Conservation (phyloP, 768 basidiomycete genomes). For the Sporobolomyces roseus region DNA sequence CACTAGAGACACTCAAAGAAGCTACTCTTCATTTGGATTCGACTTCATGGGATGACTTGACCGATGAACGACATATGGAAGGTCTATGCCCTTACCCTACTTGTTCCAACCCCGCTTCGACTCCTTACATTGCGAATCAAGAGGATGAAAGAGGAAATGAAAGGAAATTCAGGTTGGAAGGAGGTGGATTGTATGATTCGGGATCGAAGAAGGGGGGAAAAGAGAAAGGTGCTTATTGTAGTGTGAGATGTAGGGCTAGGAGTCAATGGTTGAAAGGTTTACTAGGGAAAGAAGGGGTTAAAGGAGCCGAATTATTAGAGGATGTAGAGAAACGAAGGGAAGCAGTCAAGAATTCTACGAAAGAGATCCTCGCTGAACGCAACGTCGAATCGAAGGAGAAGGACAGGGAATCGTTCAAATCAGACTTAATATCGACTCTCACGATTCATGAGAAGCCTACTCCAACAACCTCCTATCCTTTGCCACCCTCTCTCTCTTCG, state of each 20-base stretch:
- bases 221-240: constrained; percentile 23
- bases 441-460: constrained; percentile 20
- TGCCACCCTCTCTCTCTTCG: not conserved
- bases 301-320: constrained; percentile 12
- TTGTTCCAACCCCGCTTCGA: constrained; percentile 7
- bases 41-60: constrained; percentile 13
- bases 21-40: constrained; percentile 4
- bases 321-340: constrained; percentile 26
- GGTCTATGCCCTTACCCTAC: constrained; percentile 20
- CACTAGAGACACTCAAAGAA: not conserved
- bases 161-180: constrained; percentile 10
- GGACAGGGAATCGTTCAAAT: not conserved
- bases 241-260: constrained; percentile 3
- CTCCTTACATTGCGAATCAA: not conserved
- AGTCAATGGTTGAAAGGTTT: constrained; percentile 16
- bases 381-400: not conserved
- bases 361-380: not conserved
- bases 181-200: constrained; percentile 16
- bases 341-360: not conserved
- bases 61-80: constrained; percentile 21
- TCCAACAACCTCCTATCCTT: not conserved
- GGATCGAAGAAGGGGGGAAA: not conserved
- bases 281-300: constrained; percentile 7
- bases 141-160: not conserved
- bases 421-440: constrained; percentile 14